Base-by-base conservation (phyloP, 768 basidiomycete species). In the Rubroboletus pulcherrimus region DNA sequence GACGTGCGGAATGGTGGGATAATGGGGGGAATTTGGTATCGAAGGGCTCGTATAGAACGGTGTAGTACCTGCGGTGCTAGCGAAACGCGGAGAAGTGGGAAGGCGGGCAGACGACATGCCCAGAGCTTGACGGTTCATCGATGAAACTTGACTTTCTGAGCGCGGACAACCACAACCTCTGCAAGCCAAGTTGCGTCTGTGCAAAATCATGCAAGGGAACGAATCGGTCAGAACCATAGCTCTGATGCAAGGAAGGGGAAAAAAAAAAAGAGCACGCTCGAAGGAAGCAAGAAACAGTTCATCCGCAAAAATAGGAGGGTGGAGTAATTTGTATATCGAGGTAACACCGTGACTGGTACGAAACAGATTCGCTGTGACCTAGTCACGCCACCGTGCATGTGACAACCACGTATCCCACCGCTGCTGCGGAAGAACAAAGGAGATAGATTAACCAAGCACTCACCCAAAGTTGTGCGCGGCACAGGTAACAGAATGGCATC, bases 401-500 rank as follows among this genome's bases (percentile, higher is more conserved):
- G 57, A 54, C 19, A n/a, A 21, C 21, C 31, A 46, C 30, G 19
- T 15, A 11, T 34, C 40, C 49, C 35, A 34, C 49, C 56, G 21
- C 62, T 46, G 46, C 34, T 48, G 41, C 33, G 31, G 37, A 29
- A 29, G 40, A 39, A 43, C 30, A 55, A 61, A 35, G 46, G 41
- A 61, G 38, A 62, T 50, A 53, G 42, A 49, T 46, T n/a, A 44
- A 61, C 48, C 34, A 54, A 49, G 26, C 12, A 81, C 86, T 77
- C 70, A 90, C 89, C 86, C 86, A 77, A 91, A 92, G 74, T 92
- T 92, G 70, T 91, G 88, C 14, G 87, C 89, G 63, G 82, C 85
- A 69, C 90, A 92, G 45, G 78, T 82, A 61, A 81, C 76, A 53
- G 81, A 80, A 53, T 74, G 74, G 66, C 89, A 91, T 75, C 89